phyloP scores from a whole-genome alignment of 2,329 filamentous ascomycete species.

The Elsinoe australis region DNA sequence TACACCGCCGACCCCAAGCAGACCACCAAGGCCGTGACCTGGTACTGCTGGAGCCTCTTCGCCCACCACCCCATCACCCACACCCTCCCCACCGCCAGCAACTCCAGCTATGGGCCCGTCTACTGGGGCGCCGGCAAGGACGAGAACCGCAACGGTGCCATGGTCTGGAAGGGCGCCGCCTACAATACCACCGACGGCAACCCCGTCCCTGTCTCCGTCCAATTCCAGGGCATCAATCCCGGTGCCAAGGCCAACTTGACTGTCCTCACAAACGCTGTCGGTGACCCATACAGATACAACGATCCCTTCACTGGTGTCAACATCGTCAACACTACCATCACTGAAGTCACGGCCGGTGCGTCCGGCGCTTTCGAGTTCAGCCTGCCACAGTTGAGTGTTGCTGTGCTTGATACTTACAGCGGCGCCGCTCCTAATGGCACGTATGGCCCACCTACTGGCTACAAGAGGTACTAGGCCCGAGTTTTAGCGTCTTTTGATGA shows the following conservation, averaged over 20 bases:
- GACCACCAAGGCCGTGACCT: constrained; percentile 28
- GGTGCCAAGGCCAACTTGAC: constrained; percentile 35
- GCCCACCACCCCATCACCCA: constrained; percentile 39
- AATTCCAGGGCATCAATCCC: constrained; percentile 31
- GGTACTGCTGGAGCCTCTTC: constrained; percentile 35
- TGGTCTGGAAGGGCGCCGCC: constrained; percentile 41
- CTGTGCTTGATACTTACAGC: constrained; percentile 37
- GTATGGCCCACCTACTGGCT: constrained; percentile 1
- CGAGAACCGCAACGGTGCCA: constrained; percentile 31
- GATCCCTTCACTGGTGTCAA: constrained; percentile 35
- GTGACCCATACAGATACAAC: constrained; percentile 24
- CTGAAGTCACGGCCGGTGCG: constrained; percentile 36
- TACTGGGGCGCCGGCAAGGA: constrained; percentile 42
- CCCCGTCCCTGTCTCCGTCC: constrained; percentile 27
- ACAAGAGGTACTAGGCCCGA: neutral
- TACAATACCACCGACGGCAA: constrained; percentile 41
- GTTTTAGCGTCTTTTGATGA: too few species aligned
- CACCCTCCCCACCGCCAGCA: constrained; percentile 37
- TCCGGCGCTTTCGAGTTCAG: constrained; percentile 47
- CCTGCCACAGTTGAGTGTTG: constrained; percentile 50
- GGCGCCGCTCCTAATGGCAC: neutral
- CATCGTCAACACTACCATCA: constrained; percentile 41
- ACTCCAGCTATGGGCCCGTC: constrained; percentile 34
- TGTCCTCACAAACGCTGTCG: constrained; percentile 31
- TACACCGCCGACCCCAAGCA: constrained; percentile 34